Evolutionary conservation across 2,329 filamentous ascomycete genomes (phyloP).

Genomic region (Orbilia oligospora): DNA sequence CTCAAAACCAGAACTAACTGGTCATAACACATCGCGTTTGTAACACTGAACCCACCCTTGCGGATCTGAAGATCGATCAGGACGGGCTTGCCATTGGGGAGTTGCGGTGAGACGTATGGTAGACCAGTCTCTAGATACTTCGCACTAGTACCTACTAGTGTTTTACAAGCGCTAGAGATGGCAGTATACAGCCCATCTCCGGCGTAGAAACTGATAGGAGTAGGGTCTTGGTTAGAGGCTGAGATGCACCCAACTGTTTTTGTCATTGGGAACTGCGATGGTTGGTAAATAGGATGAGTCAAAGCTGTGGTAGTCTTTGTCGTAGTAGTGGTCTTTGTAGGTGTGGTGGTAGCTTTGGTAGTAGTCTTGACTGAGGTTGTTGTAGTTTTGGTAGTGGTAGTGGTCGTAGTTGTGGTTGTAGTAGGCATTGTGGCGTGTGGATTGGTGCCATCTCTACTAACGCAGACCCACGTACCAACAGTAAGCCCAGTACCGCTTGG

Average conservation of each 20-base stretch:
- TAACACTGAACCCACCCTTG: constrained; percentile 7
- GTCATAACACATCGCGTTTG: constrained; percentile 17
- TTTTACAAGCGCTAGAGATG: constrained; percentile 14
- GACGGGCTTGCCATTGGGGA: constrained; percentile 1
- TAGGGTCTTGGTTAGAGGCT: constrained; percentile 1
- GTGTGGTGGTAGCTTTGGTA: neutral
- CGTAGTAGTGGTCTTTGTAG: constrained; percentile 1
- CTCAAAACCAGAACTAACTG: constrained; percentile 16
- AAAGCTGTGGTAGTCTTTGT: constrained; percentile 11
- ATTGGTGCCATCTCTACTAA: neutral
- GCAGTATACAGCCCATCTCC: constrained; percentile 14
- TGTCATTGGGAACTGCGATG: constrained; percentile 12
- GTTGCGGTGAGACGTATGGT: constrained; percentile 1
- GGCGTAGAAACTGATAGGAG: constrained; percentile 9
- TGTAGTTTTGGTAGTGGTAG: neutral
- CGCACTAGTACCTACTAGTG: constrained; percentile 1
- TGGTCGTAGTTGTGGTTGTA: neutral
- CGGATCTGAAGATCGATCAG: constrained; percentile 20
- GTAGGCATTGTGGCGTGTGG: constrained; percentile 3
- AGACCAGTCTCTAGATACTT: constrained; percentile 9
- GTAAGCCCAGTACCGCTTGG: constrained; percentile 11
- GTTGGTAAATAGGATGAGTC: constrained; percentile 15
- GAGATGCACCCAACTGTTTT: constrained; percentile 10
- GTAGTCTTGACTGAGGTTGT: neutral
- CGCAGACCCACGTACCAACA: constrained; percentile 9